Evolutionary conservation across 2,329 filamentous ascomycete genomes (phyloP), one percentile per base, ranked within the genome.

Genomic region (Diaporthe nobilis): DNA sequence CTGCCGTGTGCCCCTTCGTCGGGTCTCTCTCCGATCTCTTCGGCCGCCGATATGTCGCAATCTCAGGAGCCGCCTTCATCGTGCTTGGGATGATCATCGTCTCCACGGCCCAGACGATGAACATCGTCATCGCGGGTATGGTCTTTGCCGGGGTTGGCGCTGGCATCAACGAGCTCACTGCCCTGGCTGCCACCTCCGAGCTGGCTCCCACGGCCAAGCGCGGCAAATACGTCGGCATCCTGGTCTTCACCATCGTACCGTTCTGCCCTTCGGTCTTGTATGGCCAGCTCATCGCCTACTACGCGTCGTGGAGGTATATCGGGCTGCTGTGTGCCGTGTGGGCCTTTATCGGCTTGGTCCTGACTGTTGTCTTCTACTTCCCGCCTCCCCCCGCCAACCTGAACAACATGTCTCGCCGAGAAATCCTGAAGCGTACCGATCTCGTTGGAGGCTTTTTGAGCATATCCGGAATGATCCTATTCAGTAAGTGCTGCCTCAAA

Each of bases 161-260:
- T 15, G 92, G 92, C 20, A 88, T 94, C 76, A 92, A 92, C 78
- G 92, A 94, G 81, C 85, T 94, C 47, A 94, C 91, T 8, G 92
- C 92, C 6, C 85, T 94, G 12, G 92, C 92, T 39, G 92, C 89
- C 47, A 92, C 92, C 1, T 91, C 91, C 2, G 92, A 94, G 81
- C 87, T 94, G 76, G 93, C 91, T 0, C 92, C 93, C 1, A 90
- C 90, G 28, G 86, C 88, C 25, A 90, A 93, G 81, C 89, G 93
- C 65, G 92, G 91, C 42, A 88, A 88, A 80, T 93, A 93, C 79
- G 89, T 93, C 34, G 89, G 89, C 17, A 81, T 87, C 0, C 83
- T 94, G 20, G 88, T 92, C 61, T 87, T 92, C 79, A 91, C 89
- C 73, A 91, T 93, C 75, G 77, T 92, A 1, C 91, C 91, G 0